Evolutionary conservation across 2,329 filamentous ascomycete genomes (phyloP).

Genomic region (Westerdykella aurantiaca): DNA sequence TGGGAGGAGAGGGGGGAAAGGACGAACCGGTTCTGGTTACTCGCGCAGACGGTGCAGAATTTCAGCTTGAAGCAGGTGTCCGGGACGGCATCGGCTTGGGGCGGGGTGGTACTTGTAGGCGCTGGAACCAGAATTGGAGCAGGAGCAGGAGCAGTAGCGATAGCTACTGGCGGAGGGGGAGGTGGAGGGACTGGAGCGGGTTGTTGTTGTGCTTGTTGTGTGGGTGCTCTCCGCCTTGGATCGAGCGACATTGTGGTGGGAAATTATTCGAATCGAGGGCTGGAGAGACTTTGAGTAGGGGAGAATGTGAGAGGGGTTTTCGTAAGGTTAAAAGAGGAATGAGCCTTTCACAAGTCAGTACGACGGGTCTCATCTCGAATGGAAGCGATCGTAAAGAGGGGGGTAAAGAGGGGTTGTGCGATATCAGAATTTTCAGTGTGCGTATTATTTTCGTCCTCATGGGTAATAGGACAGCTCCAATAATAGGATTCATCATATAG

Average conservation of each 20-base stretch:
- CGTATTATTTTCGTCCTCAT: slow-evolving; percentile 46
- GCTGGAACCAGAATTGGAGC: not conserved
- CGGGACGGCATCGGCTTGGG: slow-evolving; percentile 19
- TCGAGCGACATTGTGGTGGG: slow-evolving; percentile 36
- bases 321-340: too few relatives aligned
- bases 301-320: too few relatives aligned
- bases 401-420: not conserved
- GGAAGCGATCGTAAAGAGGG: too few relatives aligned
- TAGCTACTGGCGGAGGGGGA: slow-evolving; percentile 44
- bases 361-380: too few relatives aligned
- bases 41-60: slow-evolving; percentile 98
- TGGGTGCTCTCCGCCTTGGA: slow-evolving; percentile 47
- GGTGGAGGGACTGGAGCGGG: slow-evolving; percentile 43
- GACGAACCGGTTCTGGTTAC: slow-evolving; percentile 86
- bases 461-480: slow-evolving; percentile 71
- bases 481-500: slow-evolving; percentile 56
- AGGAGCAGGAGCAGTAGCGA: not conserved
- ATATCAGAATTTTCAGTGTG: slow-evolving; percentile 39
- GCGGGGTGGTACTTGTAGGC: slow-evolving; percentile 1
- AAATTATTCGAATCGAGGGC: not conserved
- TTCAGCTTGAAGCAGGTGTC: slow-evolving; percentile 74
- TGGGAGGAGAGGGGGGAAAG: not conserved
- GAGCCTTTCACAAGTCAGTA: too few relatives aligned
- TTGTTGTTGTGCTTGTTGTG: slow-evolving; percentile 33
- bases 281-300: too few relatives aligned